Evolutionary conservation across 2,329 filamentous ascomycete genomes (phyloP), one percentile per base, ranked within the genome.

Genomic region (Exophiala lecanii-corni): DNA sequence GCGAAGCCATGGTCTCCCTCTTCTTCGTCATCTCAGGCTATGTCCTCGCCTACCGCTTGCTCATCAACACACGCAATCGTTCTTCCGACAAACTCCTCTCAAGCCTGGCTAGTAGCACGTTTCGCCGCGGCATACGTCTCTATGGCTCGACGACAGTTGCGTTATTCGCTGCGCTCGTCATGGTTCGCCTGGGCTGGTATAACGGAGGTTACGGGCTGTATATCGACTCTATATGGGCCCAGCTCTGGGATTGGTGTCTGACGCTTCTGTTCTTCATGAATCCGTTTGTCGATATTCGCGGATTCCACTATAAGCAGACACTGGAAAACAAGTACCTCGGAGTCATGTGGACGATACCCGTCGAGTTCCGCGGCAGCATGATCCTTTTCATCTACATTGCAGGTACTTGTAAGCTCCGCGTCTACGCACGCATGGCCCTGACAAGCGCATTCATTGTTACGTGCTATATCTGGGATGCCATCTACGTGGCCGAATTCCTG

Each of bases 1-100:
- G 63, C 1, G 55, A 56, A 4, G 59, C 65, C 1, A 65, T 67
- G 25, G 75, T 79, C 1, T 65, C 73, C 3, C 65, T 67, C 9
- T 79, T 79, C 55, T 78, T 76, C 57, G 69, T 79, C 55, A 71
- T 79, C 41, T 79, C 76, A 0, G 75, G 76, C 47, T 79, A 78
- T 48, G 75, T 75, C 5, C 62, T 79, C 5, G 69, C 74, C 2
- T 57, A 69, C 10, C 75, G 73, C 50, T 67, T 74, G 0, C 47
- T 78, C 40, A 59, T 58, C 7, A 59, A 75, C 31, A 40, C 45
- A 39, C 39, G 38, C 23, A 25, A 9, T 9, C 5, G 37, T 5
- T 28, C 16, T 5, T 4, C 7, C 15, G 23, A 19, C 10, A 28
- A 40, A 18, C 7, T 32, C n/a, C 26, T 28, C 5, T 13, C n/a